These are phyloP conservation scores for Pseudogymnoascus sp. DNA, from an alignment of 2,329 filamentous ascomycete genomes.

Conservation along the genomic window DNA sequence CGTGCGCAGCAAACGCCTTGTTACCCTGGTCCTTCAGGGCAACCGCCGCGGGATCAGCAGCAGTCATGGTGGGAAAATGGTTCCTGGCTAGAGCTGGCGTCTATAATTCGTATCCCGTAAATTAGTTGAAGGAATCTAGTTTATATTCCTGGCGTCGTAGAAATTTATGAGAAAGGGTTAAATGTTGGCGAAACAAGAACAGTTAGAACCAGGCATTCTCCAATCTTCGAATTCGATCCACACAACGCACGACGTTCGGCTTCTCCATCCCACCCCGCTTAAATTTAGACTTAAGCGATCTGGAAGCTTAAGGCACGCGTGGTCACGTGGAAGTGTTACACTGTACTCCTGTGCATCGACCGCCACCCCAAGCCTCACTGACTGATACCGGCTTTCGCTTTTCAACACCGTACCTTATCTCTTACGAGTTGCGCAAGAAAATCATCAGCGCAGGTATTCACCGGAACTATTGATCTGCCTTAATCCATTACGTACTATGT, in stretches of 20 bases:
- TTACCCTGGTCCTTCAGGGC: constrained; percentile 92
- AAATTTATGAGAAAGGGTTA: not conserved
- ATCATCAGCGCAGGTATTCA: not conserved
- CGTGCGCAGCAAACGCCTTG: constrained; percentile 78
- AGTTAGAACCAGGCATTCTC: constrained; percentile 1
- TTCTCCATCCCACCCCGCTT: not conserved
- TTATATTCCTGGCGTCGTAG: not conserved
- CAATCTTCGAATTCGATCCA: constrained; percentile 9
- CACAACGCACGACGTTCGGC: not conserved
- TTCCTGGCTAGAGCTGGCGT: not conserved
- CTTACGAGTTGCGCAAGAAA: not conserved
- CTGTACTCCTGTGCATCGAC: not conserved
- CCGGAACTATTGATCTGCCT: not conserved
- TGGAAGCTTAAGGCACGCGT: constrained; percentile 7
- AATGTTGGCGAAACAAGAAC: not conserved
- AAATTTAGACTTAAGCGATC: constrained; percentile 9
- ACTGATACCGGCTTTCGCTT: not conserved
- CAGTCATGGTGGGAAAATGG: not conserved
- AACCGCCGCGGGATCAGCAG: constrained; percentile 41
- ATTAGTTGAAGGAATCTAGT: not conserved
- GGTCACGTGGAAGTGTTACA: not conserved
- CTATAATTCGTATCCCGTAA: not conserved
- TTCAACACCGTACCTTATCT: not conserved
- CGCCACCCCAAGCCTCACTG: not conserved
- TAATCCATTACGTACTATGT: constrained; percentile 19